Conservation (phyloP, 768 basidiomycete species). For the Pleurotus salmoneostramineus region DNA sequence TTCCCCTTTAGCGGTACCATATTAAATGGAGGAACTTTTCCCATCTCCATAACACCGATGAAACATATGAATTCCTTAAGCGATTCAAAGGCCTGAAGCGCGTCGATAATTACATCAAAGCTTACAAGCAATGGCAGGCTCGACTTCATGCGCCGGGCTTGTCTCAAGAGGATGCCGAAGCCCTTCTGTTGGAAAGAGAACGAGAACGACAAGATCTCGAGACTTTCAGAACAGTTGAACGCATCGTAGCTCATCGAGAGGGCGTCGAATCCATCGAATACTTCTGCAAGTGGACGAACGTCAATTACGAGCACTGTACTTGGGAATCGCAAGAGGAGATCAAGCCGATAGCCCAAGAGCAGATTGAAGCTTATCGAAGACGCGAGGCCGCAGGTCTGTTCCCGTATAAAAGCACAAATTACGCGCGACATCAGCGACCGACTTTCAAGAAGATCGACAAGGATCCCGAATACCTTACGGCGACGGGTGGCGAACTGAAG, state of each 20-base stretch:
- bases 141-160: conserved; percentile 62
- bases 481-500: conserved; percentile 83
- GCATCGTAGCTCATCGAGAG: conserved; percentile 80
- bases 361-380: conserved; percentile 74
- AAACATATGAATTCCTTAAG: conserved; percentile 94
- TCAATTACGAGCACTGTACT: conserved; percentile 92
- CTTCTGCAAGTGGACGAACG: conserved; percentile 95
- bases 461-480: conserved; percentile 81
- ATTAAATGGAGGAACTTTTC: conserved; percentile 99
- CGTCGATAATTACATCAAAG: conserved; percentile 98
- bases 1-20: conserved; percentile 75
- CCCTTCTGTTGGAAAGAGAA: conserved; percentile 85
- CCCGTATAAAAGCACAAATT: conserved; percentile 78
- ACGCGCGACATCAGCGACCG: conserved; percentile 67
- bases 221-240: conserved; percentile 86
- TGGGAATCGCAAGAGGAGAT: conserved; percentile 90
- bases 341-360: conserved; percentile 67
- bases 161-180: conserved; percentile 85
- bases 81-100: conserved; percentile 94
- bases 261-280: conserved; percentile 67
- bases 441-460: conserved; percentile 77
- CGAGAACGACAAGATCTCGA: conserved; percentile 90
- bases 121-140: conserved; percentile 70
- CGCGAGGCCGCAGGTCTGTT: conserved; percentile 78
- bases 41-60: conserved; percentile 99